A percentile compares a stretch with the other conserved stretches of the same genome.
Conservation (phyloP, 2,329 filamentous ascomycete genomes). For the Talaromyces rugulosus region DNA sequence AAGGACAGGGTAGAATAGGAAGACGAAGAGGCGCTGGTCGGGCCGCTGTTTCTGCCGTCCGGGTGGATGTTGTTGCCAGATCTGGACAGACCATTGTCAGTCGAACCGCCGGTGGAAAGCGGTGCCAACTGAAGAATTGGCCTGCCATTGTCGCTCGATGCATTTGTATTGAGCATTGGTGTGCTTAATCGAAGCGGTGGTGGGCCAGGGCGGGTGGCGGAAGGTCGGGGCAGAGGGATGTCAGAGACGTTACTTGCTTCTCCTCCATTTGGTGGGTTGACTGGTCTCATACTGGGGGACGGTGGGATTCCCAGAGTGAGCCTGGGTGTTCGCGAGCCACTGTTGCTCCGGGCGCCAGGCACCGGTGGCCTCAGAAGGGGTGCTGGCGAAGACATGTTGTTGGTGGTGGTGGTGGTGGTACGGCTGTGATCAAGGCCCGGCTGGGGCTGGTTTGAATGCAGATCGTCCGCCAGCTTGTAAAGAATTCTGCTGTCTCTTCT, state of each 20-base stretch:
- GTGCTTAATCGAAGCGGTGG: slow-evolving; percentile 83
- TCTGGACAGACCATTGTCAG: slow-evolving; percentile 60
- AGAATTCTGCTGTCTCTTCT: neutral
- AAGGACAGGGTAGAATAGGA: slow-evolving; percentile 81
- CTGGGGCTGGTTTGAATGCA: slow-evolving; percentile 1
- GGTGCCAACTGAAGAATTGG: neutral
- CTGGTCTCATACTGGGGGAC: slow-evolving; percentile 75
- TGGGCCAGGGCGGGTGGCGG: slow-evolving; percentile 55
- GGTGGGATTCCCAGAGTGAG: slow-evolving; percentile 87
- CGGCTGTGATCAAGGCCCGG: neutral
- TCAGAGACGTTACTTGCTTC: slow-evolving; percentile 33
- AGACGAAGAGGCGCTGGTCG: slow-evolving; percentile 80
- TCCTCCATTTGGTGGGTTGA: slow-evolving; percentile 48
- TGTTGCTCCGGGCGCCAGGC: slow-evolving; percentile 61
- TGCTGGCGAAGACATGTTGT: slow-evolving; percentile 68
- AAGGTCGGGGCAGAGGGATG: slow-evolving; percentile 32
- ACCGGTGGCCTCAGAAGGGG: slow-evolving; percentile 81
- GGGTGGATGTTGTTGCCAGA: slow-evolving; percentile 74
- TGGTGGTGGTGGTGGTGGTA: neutral
- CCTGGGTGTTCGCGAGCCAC: slow-evolving; percentile 64
- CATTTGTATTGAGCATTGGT: slow-evolving; percentile 61
- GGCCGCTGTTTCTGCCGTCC: slow-evolving; percentile 73
- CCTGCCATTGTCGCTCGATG: neutral
- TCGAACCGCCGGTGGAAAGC: neutral
- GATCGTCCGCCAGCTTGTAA: neutral